Conservation (phyloP, 1,284 basidiomycete species). For the Austroboletus niveus region DNA sequence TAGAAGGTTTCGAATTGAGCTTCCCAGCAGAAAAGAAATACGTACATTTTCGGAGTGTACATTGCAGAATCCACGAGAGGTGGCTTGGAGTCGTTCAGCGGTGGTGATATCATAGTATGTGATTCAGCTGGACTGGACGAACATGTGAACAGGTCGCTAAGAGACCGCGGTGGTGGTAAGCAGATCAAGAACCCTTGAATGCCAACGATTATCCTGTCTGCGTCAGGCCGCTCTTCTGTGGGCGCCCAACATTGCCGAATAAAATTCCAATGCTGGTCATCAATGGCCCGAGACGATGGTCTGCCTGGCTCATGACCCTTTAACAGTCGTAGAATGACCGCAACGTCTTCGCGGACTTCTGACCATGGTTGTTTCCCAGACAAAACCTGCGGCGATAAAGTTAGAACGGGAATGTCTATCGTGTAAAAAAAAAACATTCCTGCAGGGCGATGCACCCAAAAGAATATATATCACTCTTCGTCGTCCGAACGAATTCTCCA, state of each 20-base stretch:
- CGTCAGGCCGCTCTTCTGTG: not conserved
- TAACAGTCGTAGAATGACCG: not conserved
- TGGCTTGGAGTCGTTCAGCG: too few relatives aligned
- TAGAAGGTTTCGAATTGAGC: too few relatives aligned
- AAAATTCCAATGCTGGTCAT: not conserved
- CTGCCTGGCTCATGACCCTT: not conserved
- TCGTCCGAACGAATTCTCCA: not conserved
- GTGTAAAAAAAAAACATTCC: not conserved
- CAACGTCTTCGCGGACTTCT: not conserved
- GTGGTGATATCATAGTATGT: too few relatives aligned
- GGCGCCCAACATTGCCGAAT: not conserved
- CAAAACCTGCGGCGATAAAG: not conserved
- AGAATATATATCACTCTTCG: not conserved
- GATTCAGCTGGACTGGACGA: too few relatives aligned
- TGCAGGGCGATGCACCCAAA: not conserved
- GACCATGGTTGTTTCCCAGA: not conserved
- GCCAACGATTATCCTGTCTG: not conserved
- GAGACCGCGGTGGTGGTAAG: too few relatives aligned
- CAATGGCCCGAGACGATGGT: not conserved
- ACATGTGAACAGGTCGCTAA: too few relatives aligned
- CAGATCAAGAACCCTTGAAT: not conserved
- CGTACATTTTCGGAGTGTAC: too few relatives aligned
- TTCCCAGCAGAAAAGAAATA: too few relatives aligned
- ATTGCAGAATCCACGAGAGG: too few relatives aligned
- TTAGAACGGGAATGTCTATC: not conserved